Base-by-base conservation (phyloP, 495 filamentous ascomycete genomes). In the Glarea lozoyensis region DNA sequence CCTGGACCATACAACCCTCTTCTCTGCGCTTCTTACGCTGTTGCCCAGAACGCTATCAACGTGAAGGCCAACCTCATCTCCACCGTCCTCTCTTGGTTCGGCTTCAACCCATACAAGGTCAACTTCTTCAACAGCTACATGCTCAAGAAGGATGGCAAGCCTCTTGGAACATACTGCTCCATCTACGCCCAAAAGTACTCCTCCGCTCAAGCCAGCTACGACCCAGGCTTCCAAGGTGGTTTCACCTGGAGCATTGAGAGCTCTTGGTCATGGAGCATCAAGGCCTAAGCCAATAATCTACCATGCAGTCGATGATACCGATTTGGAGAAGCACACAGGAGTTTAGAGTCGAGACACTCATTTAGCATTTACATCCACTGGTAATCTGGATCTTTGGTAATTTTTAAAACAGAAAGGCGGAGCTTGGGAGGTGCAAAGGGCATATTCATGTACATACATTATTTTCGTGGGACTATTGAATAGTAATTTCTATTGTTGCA, bases 71-170 rank as follows among this genome's bases (percentile, higher is more conserved):
- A 22, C 17, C 23, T 30, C 5, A 39, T 34, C 23, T 7, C 10
- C 9, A 15, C 25, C 30, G 12, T 2, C 10, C 4, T 21, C 31
- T 37, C 22, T 4, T 20, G 20, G 39, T 51, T 54, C 9, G 46
- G n/a, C 10, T 65, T 69, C 40, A 57, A 60, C 30, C 42, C 53
- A 12, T 37, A 48, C 22, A 48, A 63, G 34, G 69, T 63, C 44
- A 60, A 60, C 39, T 73, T 73, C 64, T 71, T 70, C 58, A 65
- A 69, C 37, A 54, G 61, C 10, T 74, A 67, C 36, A 45, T 72
- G n/a, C 40, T 66, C 2, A 54, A 55, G 38, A 69, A 60, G 46
- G 66, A 72, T 49, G 53, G 57, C 22, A 29, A 34, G 10, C 38
- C 52, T 0, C 30, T 52, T 11, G 59, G 55, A 11, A 57, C 58